phyloP scores from a whole-genome alignment of 2,329 filamentous ascomycete genomes.

The Xylaria sp. region DNA sequence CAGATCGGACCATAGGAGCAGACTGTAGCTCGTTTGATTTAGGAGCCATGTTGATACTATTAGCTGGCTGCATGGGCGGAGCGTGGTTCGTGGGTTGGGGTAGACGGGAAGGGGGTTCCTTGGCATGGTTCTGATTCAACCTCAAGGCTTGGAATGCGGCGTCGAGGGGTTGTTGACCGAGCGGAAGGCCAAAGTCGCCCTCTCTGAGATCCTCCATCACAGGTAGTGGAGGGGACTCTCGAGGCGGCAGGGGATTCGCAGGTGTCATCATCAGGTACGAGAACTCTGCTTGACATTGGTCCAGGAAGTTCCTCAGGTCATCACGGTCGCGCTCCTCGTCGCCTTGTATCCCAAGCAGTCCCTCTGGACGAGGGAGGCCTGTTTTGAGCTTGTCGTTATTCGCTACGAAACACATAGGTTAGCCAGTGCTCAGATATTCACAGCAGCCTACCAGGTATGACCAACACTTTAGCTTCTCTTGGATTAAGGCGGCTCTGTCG shows the following conservation, averaged over 20 bases:
- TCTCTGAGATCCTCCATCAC: constrained; percentile 70
- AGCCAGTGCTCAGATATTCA: constrained; percentile 2
- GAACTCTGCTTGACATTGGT: constrained; percentile 73
- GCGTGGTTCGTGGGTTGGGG: constrained; percentile 65
- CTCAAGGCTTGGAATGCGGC: constrained; percentile 50
- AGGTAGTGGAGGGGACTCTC: constrained; percentile 69
- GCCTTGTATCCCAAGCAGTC: constrained; percentile 47
- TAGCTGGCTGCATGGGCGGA: constrained; percentile 60
- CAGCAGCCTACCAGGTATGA: constrained; percentile 26
- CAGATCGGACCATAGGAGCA: constrained; percentile 64
- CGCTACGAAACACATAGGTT: constrained; percentile 50
- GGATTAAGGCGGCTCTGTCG: constrained; percentile 63
- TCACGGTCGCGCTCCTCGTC: constrained; percentile 59
- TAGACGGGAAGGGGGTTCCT: constrained; percentile 65
- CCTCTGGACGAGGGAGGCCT: constrained; percentile 57
- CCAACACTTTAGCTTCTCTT: constrained; percentile 68
- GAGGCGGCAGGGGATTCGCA: constrained; percentile 72
- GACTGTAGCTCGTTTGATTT: constrained; percentile 57
- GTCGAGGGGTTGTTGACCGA: constrained; percentile 56
- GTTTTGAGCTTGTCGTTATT: constrained; percentile 56
- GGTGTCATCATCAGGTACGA: constrained; percentile 76
- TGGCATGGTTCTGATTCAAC: constrained; percentile 66
- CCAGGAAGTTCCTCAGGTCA: constrained; percentile 69
- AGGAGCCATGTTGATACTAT: constrained; percentile 46
- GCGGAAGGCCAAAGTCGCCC: constrained; percentile 61